Evolutionary conservation across 2,329 filamentous ascomycete species (phyloP).

Genomic region (Fusarium albosuccineum): DNA sequence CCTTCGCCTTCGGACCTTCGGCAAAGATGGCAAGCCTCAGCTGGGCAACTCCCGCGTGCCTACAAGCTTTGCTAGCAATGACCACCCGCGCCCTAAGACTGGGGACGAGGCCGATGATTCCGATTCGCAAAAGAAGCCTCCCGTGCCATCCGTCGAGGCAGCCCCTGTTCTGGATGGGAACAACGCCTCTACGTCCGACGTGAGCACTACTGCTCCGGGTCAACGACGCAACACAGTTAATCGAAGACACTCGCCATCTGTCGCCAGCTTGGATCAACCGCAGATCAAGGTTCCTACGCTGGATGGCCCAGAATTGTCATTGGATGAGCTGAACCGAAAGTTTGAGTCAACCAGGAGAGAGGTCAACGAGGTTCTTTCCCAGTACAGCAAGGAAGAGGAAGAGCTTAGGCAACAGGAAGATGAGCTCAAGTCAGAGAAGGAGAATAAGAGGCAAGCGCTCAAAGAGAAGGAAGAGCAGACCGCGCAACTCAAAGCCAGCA

Average conservation of each 20-base stretch:
- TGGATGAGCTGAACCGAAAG: conserved; percentile 83
- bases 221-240: conserved; percentile 70
- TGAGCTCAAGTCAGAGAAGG: conserved; percentile 81
- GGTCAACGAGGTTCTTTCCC: conserved; percentile 80
- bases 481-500: conserved; percentile 83
- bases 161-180: conserved; percentile 72
- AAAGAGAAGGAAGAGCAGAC: conserved; percentile 94
- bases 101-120: conserved; percentile 60
- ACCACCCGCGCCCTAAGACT: conserved; percentile 56
- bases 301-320: conserved; percentile 72
- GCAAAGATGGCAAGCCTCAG: conserved; percentile 72
- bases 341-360: conserved; percentile 86
- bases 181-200: conserved; percentile 73
- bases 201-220: conserved; percentile 59
- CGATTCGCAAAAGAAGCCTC: conserved; percentile 61
- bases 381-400: conserved; percentile 78
- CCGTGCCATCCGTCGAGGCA: conserved; percentile 72
- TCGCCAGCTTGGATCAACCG: conserved; percentile 66
- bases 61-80: conserved; percentile 67
- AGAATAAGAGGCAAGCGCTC: conserved; percentile 80
- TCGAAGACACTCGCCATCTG: conserved; percentile 81
- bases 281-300: conserved; percentile 58
- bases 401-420: conserved; percentile 76
- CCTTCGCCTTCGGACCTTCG: conserved; percentile 84
- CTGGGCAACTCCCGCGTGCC: conserved; percentile 69